These are phyloP conservation scores for Theileria annulata DNA, from an alignment of 169 alveolate genomes.

Conservation along the genomic window DNA sequence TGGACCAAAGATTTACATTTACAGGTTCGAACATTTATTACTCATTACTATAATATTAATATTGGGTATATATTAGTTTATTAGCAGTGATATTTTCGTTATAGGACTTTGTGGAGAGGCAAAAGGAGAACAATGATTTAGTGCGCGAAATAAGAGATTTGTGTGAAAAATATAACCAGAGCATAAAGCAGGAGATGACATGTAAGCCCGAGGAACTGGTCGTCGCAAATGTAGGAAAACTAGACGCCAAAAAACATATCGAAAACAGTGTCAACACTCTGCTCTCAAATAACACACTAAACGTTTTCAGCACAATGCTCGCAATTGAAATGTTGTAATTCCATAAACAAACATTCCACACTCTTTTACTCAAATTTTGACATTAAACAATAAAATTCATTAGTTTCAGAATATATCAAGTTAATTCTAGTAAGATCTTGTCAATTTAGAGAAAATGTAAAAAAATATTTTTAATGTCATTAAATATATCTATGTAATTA, in stretches of 20 bases:
- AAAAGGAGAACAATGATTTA: slow-evolving; percentile 75
- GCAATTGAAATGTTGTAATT: slow-evolving; percentile 64
- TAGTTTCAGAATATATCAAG: too few relatives aligned
- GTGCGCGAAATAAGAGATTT: slow-evolving; percentile 82
- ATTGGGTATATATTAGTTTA: slow-evolving; percentile 5
- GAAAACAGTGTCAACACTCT: slow-evolving; percentile 75
- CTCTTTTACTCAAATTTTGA: not conserved
- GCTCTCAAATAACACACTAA: slow-evolving; percentile 75
- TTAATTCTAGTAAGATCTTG: too few relatives aligned
- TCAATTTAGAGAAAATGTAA: too few relatives aligned
- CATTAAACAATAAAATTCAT: not conserved
- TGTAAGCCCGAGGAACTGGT: slow-evolving; percentile 92
- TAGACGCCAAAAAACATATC: slow-evolving; percentile 89
- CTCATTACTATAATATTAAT: slow-evolving; percentile 3
- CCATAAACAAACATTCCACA: not conserved
- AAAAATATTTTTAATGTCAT: too few relatives aligned
- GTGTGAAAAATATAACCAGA: slow-evolving; percentile 87
- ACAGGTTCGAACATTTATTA: slow-evolving; percentile 59
- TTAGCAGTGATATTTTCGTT: slow-evolving; percentile 1
- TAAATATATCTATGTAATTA: too few relatives aligned
- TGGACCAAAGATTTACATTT: slow-evolving; percentile 94
- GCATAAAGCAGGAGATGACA: slow-evolving; percentile 93
- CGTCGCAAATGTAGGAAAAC: slow-evolving; percentile 87
- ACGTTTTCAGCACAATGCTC: slow-evolving; percentile 72
- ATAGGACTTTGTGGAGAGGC: slow-evolving; percentile 53